Percentiles rank a stretch among this genome's conserved stretches.
Evolutionary conservation across 805 yeast species (phyloP).

Genomic region (Metschnikowia anglica): DNA sequence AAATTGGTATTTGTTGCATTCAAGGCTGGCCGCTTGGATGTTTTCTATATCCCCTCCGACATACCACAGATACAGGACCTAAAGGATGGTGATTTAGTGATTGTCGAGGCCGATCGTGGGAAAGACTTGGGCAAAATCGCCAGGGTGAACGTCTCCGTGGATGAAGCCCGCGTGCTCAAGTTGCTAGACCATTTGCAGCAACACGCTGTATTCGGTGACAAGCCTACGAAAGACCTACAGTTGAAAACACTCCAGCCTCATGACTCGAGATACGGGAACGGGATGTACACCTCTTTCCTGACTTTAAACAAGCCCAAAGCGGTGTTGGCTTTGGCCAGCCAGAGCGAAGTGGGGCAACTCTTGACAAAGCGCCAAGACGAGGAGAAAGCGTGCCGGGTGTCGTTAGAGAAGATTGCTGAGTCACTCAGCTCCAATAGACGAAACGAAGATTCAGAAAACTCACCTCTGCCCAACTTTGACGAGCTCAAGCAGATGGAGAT

Average conservation of each 20-base stretch:
- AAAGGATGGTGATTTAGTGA: conserved; percentile 63
- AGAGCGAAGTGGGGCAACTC: conserved; percentile 59
- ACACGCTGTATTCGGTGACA: conserved; percentile 55
- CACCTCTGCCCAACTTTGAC: conserved; percentile 5
- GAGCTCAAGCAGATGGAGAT: conserved; percentile 53
- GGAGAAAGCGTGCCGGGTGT: conserved; percentile 58
- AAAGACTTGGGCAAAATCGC: conserved; percentile 70
- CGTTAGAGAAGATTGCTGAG: conserved; percentile 51
- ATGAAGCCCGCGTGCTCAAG: conserved; percentile 68
- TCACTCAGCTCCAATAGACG: conserved; percentile 13
- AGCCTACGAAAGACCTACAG: conserved; percentile 24
- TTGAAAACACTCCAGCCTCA: conserved; percentile 22
- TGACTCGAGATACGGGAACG: background rate
- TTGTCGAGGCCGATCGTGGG: conserved; percentile 85
- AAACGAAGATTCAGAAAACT: background rate
- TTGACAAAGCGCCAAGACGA: conserved; percentile 64
- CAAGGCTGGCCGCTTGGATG: conserved; percentile 78
- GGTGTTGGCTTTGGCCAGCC: conserved; percentile 60
- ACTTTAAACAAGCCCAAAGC: conserved; percentile 52
- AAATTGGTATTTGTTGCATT: conserved; percentile 51
- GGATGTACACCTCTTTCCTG: background rate
- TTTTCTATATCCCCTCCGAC: conserved; percentile 56
- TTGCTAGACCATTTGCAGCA: conserved; percentile 69
- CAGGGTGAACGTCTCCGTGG: conserved; percentile 54
- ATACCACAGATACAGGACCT: conserved; percentile 29